Base-by-base conservation (phyloP, 345 rosid species). In the Trapa incisa region DNA sequence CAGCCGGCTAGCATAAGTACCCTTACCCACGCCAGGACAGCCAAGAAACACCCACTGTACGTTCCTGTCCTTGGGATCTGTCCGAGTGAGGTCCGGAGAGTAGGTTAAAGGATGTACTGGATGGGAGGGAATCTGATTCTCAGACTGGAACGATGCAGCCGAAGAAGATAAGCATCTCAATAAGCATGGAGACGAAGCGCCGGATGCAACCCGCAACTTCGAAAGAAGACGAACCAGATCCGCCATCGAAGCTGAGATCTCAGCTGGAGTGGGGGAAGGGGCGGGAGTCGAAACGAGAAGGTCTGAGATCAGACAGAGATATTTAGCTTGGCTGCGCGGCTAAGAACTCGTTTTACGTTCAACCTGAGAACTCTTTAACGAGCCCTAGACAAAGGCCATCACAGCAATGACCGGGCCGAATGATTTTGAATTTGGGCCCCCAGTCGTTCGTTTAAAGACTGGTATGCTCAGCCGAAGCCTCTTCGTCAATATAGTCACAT, bases 11-110 rank as follows among this genome's bases (percentile, higher is more conserved):
- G 97, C 97, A 70, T 94, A 91, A 1, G 96, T 91, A n/a, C 99
- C 99, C 74, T 91, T 91, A 5, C 99, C 99, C 5, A 94, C 99
- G 53, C 96, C 96, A 0, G 99, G 97, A 64, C 86, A 86, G 5
- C 99, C 99, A 2, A 94, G 84, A 65, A 94, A 94, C 70, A 91
- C 88, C 99, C 97, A 94, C 73, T 94, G 97, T 8, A 94, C 85
- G 64, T 84, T 87, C 65, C 93, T 72, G 47, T 85, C 83, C 64
- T 76, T 77, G 3, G 88, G 78, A 70, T 73, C 84, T 43, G 47
- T 71, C 56, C 79, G 83, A 32, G 70, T 70, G 37, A 67, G 72
- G 68, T 47, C 68, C 2, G 66, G 15, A 33, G 71, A 69, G 76
- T 69, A 70, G 77, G 69, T 68, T 72, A 69, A 81, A 48, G 16